phyloP scores from a whole-genome alignment of 805 yeast genomes.

The Teunomyces lycoperdinae region DNA sequence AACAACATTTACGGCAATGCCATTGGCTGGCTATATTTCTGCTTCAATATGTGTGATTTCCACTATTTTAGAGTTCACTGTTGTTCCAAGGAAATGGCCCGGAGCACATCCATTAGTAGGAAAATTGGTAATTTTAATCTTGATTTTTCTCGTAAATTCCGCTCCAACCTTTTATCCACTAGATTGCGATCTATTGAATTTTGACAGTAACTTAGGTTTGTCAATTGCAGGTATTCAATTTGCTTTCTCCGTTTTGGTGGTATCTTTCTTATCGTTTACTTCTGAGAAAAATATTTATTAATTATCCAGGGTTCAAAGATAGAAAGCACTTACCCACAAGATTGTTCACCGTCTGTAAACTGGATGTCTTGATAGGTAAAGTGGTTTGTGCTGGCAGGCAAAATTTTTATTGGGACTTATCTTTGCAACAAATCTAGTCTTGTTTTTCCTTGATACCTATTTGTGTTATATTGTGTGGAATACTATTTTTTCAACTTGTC shows the following conservation, averaged over 20 bases:
- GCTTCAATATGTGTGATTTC: slow-evolving; percentile 26
- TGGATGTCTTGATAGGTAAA: slow-evolving; percentile 22
- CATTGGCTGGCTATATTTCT: slow-evolving; percentile 46
- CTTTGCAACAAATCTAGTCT: slow-evolving; percentile 24
- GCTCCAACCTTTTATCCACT: slow-evolving; percentile 31
- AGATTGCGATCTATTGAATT: slow-evolving; percentile 20
- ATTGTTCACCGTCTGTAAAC: slow-evolving; percentile 14
- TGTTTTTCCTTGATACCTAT: slow-evolving; percentile 38
- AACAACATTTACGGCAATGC: slow-evolving; percentile 40
- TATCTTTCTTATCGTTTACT: slow-evolving; percentile 25
- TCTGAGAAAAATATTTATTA: slow-evolving; percentile 20
- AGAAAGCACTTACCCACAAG: background rate
- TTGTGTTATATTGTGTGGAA: slow-evolving; percentile 39
- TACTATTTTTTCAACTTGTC: slow-evolving; percentile 30
- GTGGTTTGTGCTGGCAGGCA: slow-evolving; percentile 28
- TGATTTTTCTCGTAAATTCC: slow-evolving; percentile 18
- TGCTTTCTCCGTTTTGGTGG: slow-evolving; percentile 23
- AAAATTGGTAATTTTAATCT: slow-evolving; percentile 12
- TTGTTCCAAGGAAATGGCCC: slow-evolving; percentile 25
- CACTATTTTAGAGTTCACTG: slow-evolving; percentile 20
- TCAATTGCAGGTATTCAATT: slow-evolving; percentile 25
- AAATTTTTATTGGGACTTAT: slow-evolving; percentile 22
- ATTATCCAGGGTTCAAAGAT: slow-evolving; percentile 3
- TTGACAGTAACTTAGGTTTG: slow-evolving; percentile 14
- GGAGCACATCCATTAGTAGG: slow-evolving; percentile 16